Evolutionary conservation across 768 basidiomycete species (phyloP).

Genomic region (Chalciporus chontae): DNA sequence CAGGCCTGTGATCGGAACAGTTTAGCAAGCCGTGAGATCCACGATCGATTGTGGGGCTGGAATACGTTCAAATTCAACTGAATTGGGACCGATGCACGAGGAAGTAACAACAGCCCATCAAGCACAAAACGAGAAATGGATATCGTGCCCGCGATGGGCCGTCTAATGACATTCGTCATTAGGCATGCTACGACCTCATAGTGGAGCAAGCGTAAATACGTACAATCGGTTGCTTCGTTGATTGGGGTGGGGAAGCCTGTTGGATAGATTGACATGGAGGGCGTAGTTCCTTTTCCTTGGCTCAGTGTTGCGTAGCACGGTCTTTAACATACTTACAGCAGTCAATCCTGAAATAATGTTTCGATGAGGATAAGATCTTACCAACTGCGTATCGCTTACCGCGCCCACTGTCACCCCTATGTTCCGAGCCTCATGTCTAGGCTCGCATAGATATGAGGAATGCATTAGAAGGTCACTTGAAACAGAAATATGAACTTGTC

Average conservation of each 20-base stretch:
- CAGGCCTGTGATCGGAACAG: slow-evolving; percentile 22
- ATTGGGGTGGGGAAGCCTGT: slow-evolving; percentile 19
- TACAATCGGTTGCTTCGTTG: slow-evolving; percentile 15
- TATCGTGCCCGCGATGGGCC: slow-evolving; percentile 7
- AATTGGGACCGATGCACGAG: slow-evolving; percentile 18
- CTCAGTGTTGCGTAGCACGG: background rate
- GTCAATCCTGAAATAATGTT: slow-evolving; percentile 3
- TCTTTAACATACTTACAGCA: slow-evolving; percentile 3
- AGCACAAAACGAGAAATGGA: slow-evolving; percentile 12
- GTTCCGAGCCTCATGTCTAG: background rate
- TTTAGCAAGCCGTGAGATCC: slow-evolving; percentile 9
- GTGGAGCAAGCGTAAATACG: slow-evolving; percentile 23
- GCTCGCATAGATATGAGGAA: slow-evolving; percentile 12
- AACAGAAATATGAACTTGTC: slow-evolving; percentile 1
- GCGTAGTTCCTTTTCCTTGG: slow-evolving; percentile 2
- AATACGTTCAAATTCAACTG: slow-evolving; percentile 1
- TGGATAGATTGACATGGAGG: slow-evolving; percentile 4
- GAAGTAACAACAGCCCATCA: slow-evolving; percentile 7
- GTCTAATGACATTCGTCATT: slow-evolving; percentile 16
- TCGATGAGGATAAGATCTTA: slow-evolving; percentile 3
- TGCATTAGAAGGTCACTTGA: background rate
- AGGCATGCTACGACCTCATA: slow-evolving; percentile 17
- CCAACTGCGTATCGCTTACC: slow-evolving; percentile 1
- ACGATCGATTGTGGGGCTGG: slow-evolving; percentile 16
- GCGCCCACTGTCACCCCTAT: slow-evolving; percentile 2